Base-by-base conservation (phyloP, 129 eudicot species). In the Pseudognaphalium luteoalbum region DNA sequence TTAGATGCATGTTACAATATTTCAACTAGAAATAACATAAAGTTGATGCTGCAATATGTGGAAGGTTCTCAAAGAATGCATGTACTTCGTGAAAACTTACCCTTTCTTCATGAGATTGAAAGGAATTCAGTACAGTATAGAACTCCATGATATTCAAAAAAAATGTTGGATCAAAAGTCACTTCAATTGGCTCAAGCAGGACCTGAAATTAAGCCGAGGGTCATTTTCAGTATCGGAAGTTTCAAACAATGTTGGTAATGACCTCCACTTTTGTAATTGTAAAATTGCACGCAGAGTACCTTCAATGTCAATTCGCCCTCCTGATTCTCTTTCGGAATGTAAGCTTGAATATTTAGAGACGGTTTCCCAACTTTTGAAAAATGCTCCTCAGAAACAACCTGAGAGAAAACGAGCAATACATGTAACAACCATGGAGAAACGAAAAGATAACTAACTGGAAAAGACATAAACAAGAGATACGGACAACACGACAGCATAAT, bases 151-250 rank as follows among this genome's bases (percentile, higher is more conserved):
- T 44, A 79, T 84, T 81, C 22, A 74, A 74, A 33, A 91, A 15
- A 77, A 88, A 91, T 50, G 78, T 74, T 42, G 79, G 80, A 80
- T 90, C 91, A 71, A 79, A 87, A 25, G 79, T 79, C 70, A 93
- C 80, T 87, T 88, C 91, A 70, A 83, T 28, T 15, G 97, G 89
- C 80, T 86, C 86, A 78, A 93, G 79, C 76, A 81, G 66, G n/a
- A 88, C 96, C 98, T 93, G 83, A 68, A 71, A 76, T 58, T 76
- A 67, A 81, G 62, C 56, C 77, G 70, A 57, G 44, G 59, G 32
- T 58, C 81, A 61, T 56, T 59, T 22, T 19, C 50, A 58, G 33
- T 65, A 47, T 68, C 70, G 56, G 72, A 80, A 83, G 56, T 59
- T 52, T 61, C 28, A 56, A 57, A 44, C 82, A 54, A n/a, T 60